Base-by-base conservation (phyloP, 208 protist genomes). In the Naegleria fowleri region DNA sequence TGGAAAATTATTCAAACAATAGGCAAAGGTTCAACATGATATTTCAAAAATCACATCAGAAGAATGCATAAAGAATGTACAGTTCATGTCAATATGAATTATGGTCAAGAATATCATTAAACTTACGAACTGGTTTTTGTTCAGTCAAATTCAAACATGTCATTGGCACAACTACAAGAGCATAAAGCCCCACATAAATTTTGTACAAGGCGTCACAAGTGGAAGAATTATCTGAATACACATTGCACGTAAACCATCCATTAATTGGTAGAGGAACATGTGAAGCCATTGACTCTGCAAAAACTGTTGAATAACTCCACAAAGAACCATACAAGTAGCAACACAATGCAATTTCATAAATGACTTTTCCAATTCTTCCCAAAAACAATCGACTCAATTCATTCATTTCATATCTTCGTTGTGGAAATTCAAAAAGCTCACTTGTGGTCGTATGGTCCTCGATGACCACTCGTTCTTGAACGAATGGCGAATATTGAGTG, bases 141-240 rank as follows among this genome's bases (percentile, higher is more conserved):
- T 90, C 88, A 29, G 75, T 86, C n/a, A 90, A 86, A 76, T 90
- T 58, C 16, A 90, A 58, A 39, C 88, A 90, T 40, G 88, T 90
- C 51, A 90, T 29, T 38, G 88, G 88, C 3, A 90, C 22, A 2
- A 86, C 88, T 33, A 90, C 48, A 2, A 90, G 7, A 38, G 88
- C 75, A 76, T 43, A 90, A 5, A 90, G 29, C 13, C 41, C 88
- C 75, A 90, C 39, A 84, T 86, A 90, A 39, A 90, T 86, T 29
- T 43, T 48, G 38, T 90, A 90, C 9, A 90, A 39, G 33, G 22
- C 36, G 19, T 59, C 36, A 58, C 88, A 90, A 13, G 40, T 29
- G 16, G 11, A 13, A 5, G 88, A 90, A 55, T 0, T 33, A 13
- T 90, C 88, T 29, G 25, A 38, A n/a, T 36, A 33, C 16, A 90